Conservation (phyloP, 257 asterid genomes). For the Lavandula angustifolia region DNA sequence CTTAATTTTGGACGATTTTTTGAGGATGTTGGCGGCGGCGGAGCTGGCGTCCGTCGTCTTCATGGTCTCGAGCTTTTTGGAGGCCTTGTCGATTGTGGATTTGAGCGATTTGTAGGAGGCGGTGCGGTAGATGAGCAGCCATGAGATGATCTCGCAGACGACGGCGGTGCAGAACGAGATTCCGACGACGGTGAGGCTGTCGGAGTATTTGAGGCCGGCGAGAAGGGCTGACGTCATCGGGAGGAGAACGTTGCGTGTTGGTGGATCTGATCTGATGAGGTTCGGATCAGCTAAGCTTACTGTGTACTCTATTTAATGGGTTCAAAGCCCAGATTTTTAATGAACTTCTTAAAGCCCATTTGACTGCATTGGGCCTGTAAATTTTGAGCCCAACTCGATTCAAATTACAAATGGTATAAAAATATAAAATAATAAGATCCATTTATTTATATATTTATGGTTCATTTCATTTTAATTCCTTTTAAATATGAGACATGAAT, state of each 20-base stretch:
- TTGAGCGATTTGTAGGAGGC: slow-evolving; percentile 87
- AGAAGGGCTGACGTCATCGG: slow-evolving; percentile 63
- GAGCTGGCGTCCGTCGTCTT: slow-evolving; percentile 50
- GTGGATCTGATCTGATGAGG: slow-evolving; percentile 4
- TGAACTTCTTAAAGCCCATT: no score
- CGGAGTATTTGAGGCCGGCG: slow-evolving; percentile 62
- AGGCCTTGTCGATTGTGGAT: slow-evolving; percentile 92
- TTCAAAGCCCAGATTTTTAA: not conserved
- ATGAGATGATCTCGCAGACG: slow-evolving; percentile 88
- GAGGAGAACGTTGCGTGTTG: not conserved
- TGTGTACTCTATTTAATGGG: no score
- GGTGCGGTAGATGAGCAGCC: slow-evolving; percentile 92
- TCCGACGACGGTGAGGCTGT: slow-evolving; percentile 70
- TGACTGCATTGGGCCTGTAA: no score
- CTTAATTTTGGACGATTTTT: slow-evolving; percentile 67
- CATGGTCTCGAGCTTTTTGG: slow-evolving; percentile 94
- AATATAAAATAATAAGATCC: no score
- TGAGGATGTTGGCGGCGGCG: slow-evolving; percentile 31
- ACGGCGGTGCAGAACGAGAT: slow-evolving; percentile 82
- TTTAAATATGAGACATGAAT: no score
- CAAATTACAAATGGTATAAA: no score
- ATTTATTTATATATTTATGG: no score
- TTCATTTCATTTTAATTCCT: no score
- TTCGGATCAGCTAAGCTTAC: not conserved
- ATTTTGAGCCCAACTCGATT: no score